Evolutionary conservation across 2,329 filamentous ascomycete species (phyloP).

Genomic region (Talaromyces albobiverticillius): DNA sequence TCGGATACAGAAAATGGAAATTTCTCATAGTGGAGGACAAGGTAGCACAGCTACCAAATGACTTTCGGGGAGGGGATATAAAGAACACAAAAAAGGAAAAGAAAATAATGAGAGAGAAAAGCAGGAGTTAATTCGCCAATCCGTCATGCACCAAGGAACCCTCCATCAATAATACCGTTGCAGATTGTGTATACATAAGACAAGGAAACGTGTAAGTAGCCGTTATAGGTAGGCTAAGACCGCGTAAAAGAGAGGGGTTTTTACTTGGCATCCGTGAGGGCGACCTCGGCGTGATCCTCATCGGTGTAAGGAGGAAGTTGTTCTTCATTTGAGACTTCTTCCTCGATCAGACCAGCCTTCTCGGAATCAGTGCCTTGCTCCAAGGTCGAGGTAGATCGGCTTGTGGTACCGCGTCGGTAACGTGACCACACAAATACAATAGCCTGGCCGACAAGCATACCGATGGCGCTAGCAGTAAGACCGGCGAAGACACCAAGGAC

Average conservation of each 20-base stretch:
- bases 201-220: not conserved
- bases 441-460: slow-evolving; percentile 47
- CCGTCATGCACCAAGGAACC: slow-evolving; percentile 12
- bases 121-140: slow-evolving; percentile 13
- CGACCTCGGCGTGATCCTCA: slow-evolving; percentile 24
- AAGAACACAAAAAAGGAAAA: not conserved
- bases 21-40: not conserved
- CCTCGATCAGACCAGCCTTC: slow-evolving; percentile 38
- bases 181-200: slow-evolving; percentile 1
- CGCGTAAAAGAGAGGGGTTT: not conserved
- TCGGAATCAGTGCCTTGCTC: slow-evolving; percentile 40
- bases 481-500: slow-evolving; percentile 46
- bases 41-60: slow-evolving; percentile 9
- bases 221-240: not conserved
- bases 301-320: slow-evolving; percentile 38
- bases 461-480: slow-evolving; percentile 44
- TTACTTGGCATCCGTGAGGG: slow-evolving; percentile 33
- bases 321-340: slow-evolving; percentile 29
- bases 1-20: not conserved
- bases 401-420: slow-evolving; percentile 31
- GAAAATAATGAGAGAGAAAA: not conserved
- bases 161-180: slow-evolving; percentile 4
- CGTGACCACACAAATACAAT: slow-evolving; percentile 46
- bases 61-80: not conserved
- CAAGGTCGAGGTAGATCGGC: slow-evolving; percentile 24